Conservation (phyloP, 2,329 filamentous ascomycete species). For the Aspergillus fumigatiaffinis region DNA sequence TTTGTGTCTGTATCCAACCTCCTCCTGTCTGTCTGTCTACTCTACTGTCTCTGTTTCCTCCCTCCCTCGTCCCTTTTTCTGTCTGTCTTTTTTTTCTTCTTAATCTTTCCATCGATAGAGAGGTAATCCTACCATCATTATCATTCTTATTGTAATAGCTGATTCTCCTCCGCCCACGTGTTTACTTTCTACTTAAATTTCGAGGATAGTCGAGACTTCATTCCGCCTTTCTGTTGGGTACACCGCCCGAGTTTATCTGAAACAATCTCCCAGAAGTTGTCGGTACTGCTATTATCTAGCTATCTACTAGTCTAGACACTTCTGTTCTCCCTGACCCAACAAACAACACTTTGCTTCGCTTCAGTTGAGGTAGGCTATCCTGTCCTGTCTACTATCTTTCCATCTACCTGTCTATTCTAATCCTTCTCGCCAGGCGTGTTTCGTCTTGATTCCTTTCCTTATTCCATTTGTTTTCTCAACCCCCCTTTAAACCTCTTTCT, state of each 20-base stretch:
- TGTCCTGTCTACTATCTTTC: background rate
- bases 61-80: background rate
- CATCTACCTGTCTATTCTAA: background rate
- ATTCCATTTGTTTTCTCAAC: too few species aligned
- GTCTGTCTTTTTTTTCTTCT: background rate
- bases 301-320: background rate
- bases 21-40: background rate
- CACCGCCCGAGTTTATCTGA: conserved; percentile 6
- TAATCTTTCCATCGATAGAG: background rate
- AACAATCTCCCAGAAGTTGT: conserved; percentile 1
- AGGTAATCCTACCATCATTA: background rate
- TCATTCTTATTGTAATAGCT: background rate
- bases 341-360: background rate
- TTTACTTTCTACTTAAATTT: conserved; percentile 3
- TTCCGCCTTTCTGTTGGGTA: conserved; percentile 1
- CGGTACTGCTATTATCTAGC: too few species aligned
- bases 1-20: background rate
- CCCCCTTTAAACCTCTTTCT: background rate
- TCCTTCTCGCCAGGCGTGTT: background rate
- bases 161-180: background rate
- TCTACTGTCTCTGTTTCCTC: conserved; percentile 2
- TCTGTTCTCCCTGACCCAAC: background rate
- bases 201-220: background rate
- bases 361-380: background rate
- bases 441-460: background rate